These are phyloP conservation scores for Wallemia mellicola DNA, from an alignment of 1,284 basidiomycete genomes.

Conservation along the genomic window DNA sequence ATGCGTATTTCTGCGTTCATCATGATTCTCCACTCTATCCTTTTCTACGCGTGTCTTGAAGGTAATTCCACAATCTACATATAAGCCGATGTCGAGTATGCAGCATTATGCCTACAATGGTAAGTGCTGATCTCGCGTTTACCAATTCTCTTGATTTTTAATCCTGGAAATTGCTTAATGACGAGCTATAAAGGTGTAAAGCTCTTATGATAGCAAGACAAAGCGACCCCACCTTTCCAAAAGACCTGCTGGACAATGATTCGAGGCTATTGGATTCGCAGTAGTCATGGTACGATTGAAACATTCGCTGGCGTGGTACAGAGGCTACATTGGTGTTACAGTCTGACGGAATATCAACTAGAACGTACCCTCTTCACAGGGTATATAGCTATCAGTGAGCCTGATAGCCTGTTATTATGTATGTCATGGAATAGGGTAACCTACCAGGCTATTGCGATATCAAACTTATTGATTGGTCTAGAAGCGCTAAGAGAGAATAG, in stretches of 20 bases:
- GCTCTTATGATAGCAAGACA: neutral
- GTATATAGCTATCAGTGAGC: too few species aligned
- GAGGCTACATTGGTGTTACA: neutral
- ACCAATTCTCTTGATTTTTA: neutral
- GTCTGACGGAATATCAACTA: too few species aligned
- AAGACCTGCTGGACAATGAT: neutral
- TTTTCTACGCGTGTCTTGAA: neutral
- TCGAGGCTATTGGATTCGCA: neutral
- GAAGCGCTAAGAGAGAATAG: too few species aligned
- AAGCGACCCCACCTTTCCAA: neutral
- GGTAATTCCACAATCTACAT: neutral
- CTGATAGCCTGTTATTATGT: too few species aligned
- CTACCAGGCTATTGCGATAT: too few species aligned
- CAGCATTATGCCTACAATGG: neutral
- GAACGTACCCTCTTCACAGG: too few species aligned
- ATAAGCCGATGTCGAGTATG: neutral
- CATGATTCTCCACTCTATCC: neutral
- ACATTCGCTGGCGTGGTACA: neutral
- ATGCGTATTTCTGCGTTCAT: too few species aligned
- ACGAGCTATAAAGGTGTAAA: neutral
- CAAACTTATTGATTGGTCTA: too few species aligned
- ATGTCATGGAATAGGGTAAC: too few species aligned
- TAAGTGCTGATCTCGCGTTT: neutral
- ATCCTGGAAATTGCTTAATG: neutral
- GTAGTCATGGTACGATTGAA: neutral